A percentile compares a stretch with the other conserved stretches of the same genome.
Evolutionary conservation across 2,329 filamentous ascomycete species (phyloP).

Genomic region (Fusarium falciforme): DNA sequence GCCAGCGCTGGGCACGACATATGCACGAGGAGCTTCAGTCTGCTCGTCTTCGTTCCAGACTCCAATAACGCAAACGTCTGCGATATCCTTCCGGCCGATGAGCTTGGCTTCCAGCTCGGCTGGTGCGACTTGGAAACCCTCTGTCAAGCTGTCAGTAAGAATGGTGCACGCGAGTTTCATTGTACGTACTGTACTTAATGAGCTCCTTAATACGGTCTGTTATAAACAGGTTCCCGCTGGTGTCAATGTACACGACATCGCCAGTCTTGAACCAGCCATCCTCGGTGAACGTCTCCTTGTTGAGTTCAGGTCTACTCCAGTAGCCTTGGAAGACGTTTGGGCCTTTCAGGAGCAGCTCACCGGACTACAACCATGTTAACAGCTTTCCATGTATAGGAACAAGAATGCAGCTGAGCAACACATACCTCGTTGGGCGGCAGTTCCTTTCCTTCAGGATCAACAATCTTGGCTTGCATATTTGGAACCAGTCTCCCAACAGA

Average conservation of each 20-base stretch:
- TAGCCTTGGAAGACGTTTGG: conserved; percentile 87
- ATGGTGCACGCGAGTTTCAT: background rate
- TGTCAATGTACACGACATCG: conserved; percentile 84
- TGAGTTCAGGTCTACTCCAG: conserved; percentile 77
- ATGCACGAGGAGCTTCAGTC: conserved; percentile 73
- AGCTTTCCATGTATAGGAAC: too few relatives aligned
- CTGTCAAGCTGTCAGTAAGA: conserved; percentile 33
- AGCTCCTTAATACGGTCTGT: conserved; percentile 85
- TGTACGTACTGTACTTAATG: conserved; percentile 59
- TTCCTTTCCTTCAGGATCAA: conserved; percentile 69
- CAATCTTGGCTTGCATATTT: conserved; percentile 85
- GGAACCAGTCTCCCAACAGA: conserved; percentile 82
- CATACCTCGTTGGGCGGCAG: conserved; percentile 64
- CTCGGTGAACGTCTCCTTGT: conserved; percentile 74
- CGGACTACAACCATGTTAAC: conserved; percentile 48
- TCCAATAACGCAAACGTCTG: conserved; percentile 74
- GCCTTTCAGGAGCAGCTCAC: conserved; percentile 82
- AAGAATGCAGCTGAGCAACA: background rate
- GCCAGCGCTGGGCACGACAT: conserved; percentile 52
- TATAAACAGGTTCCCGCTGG: conserved; percentile 85
- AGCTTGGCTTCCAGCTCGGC: conserved; percentile 71
- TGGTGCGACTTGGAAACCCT: conserved; percentile 77
- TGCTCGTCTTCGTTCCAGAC: conserved; percentile 67
- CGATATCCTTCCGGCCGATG: conserved; percentile 56
- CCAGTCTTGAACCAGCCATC: conserved; percentile 94